These are phyloP conservation scores for Lodderomyces oxycetoniae DNA, from an alignment of 1,139 yeast genomes.

Conservation along the genomic window DNA sequence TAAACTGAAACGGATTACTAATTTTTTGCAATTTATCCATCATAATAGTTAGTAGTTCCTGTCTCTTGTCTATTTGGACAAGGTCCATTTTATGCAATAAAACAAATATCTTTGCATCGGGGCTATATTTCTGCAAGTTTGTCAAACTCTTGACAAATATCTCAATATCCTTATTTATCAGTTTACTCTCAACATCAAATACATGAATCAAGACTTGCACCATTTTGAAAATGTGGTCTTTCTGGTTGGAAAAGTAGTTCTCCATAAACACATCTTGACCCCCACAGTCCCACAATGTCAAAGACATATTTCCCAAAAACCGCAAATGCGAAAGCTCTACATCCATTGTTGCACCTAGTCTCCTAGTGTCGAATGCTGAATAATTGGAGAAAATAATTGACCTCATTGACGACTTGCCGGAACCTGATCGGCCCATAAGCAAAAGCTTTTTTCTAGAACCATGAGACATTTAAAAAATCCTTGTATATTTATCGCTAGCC, in stretches of 20 bases:
- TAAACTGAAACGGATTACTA: slow-evolving; percentile 73
- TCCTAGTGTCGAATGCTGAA: slow-evolving; percentile 92
- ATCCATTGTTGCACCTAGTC: slow-evolving; percentile 95
- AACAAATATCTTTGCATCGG: slow-evolving; percentile 88
- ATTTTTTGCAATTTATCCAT: slow-evolving; percentile 77
- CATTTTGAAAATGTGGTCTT: slow-evolving; percentile 90
- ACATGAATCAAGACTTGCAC: slow-evolving; percentile 97
- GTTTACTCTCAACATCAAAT: slow-evolving; percentile 91
- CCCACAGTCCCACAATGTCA: slow-evolving; percentile 97
- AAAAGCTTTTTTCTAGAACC: slow-evolving; percentile 42
- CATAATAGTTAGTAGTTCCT: slow-evolving; percentile 77
- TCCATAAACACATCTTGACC: slow-evolving; percentile 98
- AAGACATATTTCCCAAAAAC: slow-evolving; percentile 90
- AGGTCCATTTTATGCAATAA: slow-evolving; percentile 94
- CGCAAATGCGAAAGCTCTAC: slow-evolving; percentile 94
- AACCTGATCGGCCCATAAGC: slow-evolving; percentile 86
- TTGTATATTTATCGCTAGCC: too few species aligned
- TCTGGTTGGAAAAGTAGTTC: slow-evolving; percentile 79
- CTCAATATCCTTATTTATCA: slow-evolving; percentile 88
- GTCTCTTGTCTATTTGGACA: slow-evolving; percentile 82
- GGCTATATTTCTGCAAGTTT: slow-evolving; percentile 79
- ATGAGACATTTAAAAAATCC: slow-evolving; percentile 5
- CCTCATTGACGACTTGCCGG: slow-evolving; percentile 97
- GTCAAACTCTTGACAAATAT: slow-evolving; percentile 81
- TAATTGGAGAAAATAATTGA: slow-evolving; percentile 92